Percentiles rank a stretch among this genome's conserved stretches.
Evolutionary conservation across 345 rosid species (phyloP).

Genomic region (Arabis alpina): DNA sequence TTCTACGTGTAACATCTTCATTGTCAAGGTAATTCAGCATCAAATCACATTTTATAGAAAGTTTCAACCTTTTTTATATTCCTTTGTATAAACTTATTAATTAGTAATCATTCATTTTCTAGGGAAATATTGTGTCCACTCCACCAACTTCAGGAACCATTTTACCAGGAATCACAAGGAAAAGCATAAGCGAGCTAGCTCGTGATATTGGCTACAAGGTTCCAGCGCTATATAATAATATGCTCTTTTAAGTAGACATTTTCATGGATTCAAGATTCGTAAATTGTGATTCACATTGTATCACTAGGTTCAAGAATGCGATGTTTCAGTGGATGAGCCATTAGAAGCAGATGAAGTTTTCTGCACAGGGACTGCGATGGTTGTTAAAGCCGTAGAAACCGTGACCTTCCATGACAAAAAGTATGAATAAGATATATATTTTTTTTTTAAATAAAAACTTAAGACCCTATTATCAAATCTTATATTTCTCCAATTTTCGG

Average conservation of each 20-base stretch:
- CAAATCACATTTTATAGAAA: background rate
- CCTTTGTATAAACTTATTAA: background rate
- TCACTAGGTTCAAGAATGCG: constrained; percentile 33
- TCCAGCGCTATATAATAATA: background rate
- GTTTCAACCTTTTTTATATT: background rate
- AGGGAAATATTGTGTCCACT: constrained; percentile 72
- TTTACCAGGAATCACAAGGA: constrained; percentile 86
- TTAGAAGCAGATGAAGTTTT: constrained; percentile 81
- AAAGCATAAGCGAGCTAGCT: constrained; percentile 83
- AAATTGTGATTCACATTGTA: background rate
- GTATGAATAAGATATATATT: background rate
- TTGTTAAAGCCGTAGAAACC: constrained; percentile 68
- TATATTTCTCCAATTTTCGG: background rate
- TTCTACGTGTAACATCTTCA: constrained; percentile 62
- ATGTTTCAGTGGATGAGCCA: constrained; percentile 40
- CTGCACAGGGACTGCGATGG: constrained; percentile 80
- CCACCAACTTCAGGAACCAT: constrained; percentile 80
- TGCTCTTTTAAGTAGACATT: too few species aligned
- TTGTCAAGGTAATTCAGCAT: constrained; percentile 52
- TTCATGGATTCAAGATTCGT: background rate
- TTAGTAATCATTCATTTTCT: background rate
- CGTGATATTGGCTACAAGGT: constrained; percentile 72
- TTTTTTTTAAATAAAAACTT: too few species aligned
- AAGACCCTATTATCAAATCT: too few species aligned
- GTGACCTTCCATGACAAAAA: constrained; percentile 33